phyloP scores from a whole-genome alignment of 768 basidiomycete species.

The Tephrocybe sp. region DNA sequence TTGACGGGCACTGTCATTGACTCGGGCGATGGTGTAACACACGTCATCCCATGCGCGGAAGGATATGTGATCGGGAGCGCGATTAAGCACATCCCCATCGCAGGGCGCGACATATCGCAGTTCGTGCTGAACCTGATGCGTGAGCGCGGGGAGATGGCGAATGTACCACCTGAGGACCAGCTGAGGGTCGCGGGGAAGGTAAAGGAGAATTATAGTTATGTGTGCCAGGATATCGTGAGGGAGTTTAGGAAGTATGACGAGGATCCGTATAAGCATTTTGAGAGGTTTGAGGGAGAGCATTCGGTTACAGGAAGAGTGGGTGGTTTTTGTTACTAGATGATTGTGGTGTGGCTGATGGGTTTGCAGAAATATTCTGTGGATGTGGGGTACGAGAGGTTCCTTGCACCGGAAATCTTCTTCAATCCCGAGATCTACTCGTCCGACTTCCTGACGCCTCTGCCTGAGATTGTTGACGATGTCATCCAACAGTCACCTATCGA shows the following conservation, averaged over 20 bases:
- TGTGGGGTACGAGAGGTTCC: slow-evolving; percentile 97
- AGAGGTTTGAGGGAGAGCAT: slow-evolving; percentile 91
- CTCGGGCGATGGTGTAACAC: slow-evolving; percentile 98
- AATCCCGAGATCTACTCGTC: slow-evolving; percentile 99
- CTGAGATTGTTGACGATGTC: slow-evolving; percentile 93
- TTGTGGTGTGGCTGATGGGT: not conserved
- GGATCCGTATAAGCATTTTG: slow-evolving; percentile 94
- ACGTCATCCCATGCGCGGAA: slow-evolving; percentile 94
- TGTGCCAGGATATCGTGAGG: slow-evolving; percentile 98
- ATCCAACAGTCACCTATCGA: slow-evolving; percentile 97
- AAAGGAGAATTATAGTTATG: slow-evolving; percentile 98
- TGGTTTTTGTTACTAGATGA: not conserved
- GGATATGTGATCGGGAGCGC: slow-evolving; percentile 99
- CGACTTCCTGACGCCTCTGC: slow-evolving; percentile 95
- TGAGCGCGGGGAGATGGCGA: slow-evolving; percentile 88
- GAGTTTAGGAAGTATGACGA: slow-evolving; percentile 98
- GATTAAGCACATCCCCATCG: slow-evolving; percentile 98
- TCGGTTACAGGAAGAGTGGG: slow-evolving; percentile 88
- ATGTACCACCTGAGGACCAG: slow-evolving; percentile 96
- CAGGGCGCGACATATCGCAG: slow-evolving; percentile 94
- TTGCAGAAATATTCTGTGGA: slow-evolving; percentile 89
- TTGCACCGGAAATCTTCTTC: slow-evolving; percentile 99
- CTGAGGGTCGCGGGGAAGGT: slow-evolving; percentile 88
- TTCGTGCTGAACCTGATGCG: slow-evolving; percentile 96
- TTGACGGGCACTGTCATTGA: slow-evolving; percentile 98